Evolutionary conservation across 441 rosid species (phyloP).

Genomic region (Erodium texanum): DNA sequence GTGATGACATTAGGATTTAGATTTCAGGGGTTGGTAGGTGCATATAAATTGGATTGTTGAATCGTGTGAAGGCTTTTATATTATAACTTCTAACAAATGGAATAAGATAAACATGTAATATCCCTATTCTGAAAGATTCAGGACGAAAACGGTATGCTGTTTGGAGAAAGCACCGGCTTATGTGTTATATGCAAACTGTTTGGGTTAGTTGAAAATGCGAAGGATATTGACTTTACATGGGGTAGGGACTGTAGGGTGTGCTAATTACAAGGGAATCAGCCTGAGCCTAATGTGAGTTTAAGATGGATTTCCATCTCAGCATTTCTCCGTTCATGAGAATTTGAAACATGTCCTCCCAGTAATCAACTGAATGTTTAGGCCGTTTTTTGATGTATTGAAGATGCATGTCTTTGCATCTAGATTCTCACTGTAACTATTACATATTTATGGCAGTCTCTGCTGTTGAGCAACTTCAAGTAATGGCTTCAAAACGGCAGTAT

Average conservation of each 20-base stretch:
- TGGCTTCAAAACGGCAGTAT: constrained; percentile 97
- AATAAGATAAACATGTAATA: not conserved
- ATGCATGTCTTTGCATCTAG: constrained; percentile 8
- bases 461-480: constrained; percentile 96
- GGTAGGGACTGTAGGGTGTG: not conserved
- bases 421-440: constrained; percentile 18
- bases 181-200: constrained; percentile 1
- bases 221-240: not conserved
- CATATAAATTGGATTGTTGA: not conserved
- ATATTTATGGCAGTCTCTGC: constrained; percentile 71
- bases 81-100: not conserved
- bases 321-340: not conserved
- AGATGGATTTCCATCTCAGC: too few relatives aligned
- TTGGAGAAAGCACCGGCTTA: not conserved
- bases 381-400: constrained; percentile 4
- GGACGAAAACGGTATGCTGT: not conserved
- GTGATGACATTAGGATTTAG: not conserved
- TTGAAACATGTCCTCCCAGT: not conserved
- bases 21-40: not conserved
- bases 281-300: not conserved
- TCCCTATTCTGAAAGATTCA: not conserved
- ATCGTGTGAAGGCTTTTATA: not conserved
- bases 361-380: constrained; percentile 3
- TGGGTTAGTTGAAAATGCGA: not conserved
- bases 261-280: not conserved